Percentiles rank a stretch among this genome's conserved stretches.
Evolutionary conservation across 2,329 filamentous ascomycete genomes (phyloP).

Genomic region (Scedosporium dehoogii): DNA sequence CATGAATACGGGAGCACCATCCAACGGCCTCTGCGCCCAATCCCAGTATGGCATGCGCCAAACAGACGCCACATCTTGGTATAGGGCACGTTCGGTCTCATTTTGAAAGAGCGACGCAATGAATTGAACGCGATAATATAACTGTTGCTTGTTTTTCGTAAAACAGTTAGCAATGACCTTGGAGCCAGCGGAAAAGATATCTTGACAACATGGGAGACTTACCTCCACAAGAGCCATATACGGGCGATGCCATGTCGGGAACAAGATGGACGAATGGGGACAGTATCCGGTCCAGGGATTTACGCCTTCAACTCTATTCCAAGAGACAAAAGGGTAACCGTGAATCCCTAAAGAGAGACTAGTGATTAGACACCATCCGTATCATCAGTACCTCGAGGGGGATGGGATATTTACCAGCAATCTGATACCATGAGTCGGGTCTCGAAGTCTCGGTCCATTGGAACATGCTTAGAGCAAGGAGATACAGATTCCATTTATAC

Average conservation of each 20-base stretch:
- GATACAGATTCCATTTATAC: conserved; percentile 66
- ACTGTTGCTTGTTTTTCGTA: conserved; percentile 7
- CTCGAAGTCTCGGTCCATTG: conserved; percentile 54
- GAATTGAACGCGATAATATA: conserved; percentile 10
- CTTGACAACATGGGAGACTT: conserved; percentile 4
- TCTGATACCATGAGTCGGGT: conserved; percentile 65
- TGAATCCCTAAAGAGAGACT: conserved; percentile 54
- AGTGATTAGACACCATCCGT: neutral
- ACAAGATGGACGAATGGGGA: conserved; percentile 63
- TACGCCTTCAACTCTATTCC: conserved; percentile 40
- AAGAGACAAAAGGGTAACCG: conserved; percentile 55
- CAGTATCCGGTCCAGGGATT: conserved; percentile 56
- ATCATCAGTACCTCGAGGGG: neutral
- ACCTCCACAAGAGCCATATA: conserved; percentile 59
- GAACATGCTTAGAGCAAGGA: conserved; percentile 65
- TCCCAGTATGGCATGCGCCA: conserved; percentile 53
- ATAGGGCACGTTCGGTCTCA: conserved; percentile 32
- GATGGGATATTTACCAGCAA: conserved; percentile 49
- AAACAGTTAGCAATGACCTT: neutral
- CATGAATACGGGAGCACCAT: conserved; percentile 37
- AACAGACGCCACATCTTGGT: conserved; percentile 37
- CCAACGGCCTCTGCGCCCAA: conserved; percentile 40
- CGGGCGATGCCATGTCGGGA: conserved; percentile 75
- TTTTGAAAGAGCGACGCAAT: conserved; percentile 41
- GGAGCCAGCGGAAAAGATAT: neutral